Evolutionary conservation across 257 asterid genomes (phyloP), one percentile per base, ranked within the genome.

Genomic region (Solanum ahanhuiri): DNA sequence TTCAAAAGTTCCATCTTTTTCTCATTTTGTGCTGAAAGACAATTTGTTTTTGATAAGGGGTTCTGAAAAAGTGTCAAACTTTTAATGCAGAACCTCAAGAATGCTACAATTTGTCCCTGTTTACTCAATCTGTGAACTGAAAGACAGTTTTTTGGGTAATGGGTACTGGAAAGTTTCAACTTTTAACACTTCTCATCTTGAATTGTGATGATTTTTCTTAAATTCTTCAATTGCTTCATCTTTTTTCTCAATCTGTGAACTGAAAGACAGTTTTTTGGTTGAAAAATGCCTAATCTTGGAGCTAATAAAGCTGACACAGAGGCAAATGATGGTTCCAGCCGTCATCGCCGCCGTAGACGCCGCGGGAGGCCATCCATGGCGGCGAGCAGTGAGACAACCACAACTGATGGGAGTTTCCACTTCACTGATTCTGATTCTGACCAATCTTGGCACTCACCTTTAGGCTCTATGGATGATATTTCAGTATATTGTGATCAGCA

Each of bases 401-500:
- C 91, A 30, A 86, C 93, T 9, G 92, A 90, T 33, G 90, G 92
- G 64, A 91, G 93, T 85, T 88, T 90, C 64, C 83, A 90, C 33
- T 90, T 91, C 79, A 87, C 93, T 20, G 93, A 89, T 35, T 87
- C 91, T 75, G 92, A 90, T 54, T 77, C 87, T 2, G 91, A 89
- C 60, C 88, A 81, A 58, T 86, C 92, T 43, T 48, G 91, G 92
- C 83, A 77, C 34, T 43, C 83, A 23, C 64, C 64, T 77, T 77
- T 25, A 77, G 79, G 83, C 54, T 88, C 91, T 28, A 87, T 84
- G 43, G 91, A 85, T 69, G 90, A 83, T 35, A 81, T 87, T 41
- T 88, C 88, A 48, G 73, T 71, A 22, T n/a, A 72, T 33, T 77
- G 83, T 77, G 64, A 86, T 25, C 35, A 66, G 37, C 48, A 81